Percentiles rank a stretch among this genome's conserved stretches.
Evolutionary conservation across 768 basidiomycete species (phyloP).

Genomic region (Macrolepiota albuminosa): DNA sequence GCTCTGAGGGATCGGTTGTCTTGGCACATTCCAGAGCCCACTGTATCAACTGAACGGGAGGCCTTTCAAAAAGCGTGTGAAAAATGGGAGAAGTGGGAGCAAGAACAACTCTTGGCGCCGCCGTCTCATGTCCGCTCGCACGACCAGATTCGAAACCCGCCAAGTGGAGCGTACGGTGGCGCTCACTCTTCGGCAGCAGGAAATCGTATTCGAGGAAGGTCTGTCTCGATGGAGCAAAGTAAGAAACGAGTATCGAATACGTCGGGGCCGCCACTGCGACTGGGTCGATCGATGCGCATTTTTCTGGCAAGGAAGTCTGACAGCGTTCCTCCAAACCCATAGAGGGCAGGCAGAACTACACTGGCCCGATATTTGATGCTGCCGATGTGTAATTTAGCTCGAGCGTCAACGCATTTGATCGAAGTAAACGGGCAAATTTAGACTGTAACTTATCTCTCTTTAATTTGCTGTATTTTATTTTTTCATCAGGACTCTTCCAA

Average conservation of each 20-base stretch:
- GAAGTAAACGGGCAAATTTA: background rate
- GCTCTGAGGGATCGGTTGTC: constrained; percentile 44
- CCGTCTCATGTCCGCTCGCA: background rate
- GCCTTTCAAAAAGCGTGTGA: constrained; percentile 53
- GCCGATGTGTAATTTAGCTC: background rate
- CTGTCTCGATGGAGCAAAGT: constrained; percentile 1
- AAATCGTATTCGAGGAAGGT: background rate
- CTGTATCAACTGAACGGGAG: constrained; percentile 46
- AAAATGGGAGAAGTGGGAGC: constrained; percentile 50
- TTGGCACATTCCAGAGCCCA: constrained; percentile 38
- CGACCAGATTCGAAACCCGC: background rate
- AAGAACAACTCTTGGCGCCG: constrained; percentile 19
- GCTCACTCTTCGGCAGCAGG: background rate
- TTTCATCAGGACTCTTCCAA: background rate
- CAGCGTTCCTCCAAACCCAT: background rate
- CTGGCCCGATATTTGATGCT: background rate
- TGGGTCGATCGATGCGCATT: constrained; percentile 51
- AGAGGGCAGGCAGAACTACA: background rate
- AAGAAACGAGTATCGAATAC: constrained; percentile 8
- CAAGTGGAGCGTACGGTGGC: background rate
- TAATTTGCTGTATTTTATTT: constrained; percentile 1
- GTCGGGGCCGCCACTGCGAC: constrained; percentile 22
- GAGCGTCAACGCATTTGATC: too few species aligned
- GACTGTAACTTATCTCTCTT: background rate
- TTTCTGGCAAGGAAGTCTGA: constrained; percentile 56